Evolutionary conservation across 257 asterid species (phyloP).

Genomic region (Anisodus acutangulus): DNA sequence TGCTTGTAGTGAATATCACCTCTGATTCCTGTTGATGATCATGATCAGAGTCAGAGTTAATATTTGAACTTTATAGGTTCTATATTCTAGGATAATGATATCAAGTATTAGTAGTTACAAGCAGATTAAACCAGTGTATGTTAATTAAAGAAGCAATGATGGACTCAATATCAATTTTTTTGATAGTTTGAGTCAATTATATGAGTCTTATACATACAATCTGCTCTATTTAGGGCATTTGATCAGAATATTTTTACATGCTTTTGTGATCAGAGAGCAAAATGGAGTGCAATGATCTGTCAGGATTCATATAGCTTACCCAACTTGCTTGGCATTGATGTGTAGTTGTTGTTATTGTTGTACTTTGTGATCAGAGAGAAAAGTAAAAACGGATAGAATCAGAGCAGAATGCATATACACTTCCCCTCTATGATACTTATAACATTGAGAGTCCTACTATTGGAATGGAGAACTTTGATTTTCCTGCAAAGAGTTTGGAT

Average conservation of each 20-base stretch:
- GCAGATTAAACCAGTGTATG: not conserved
- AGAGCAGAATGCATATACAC: constrained; percentile 34
- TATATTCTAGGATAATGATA: too few species aligned
- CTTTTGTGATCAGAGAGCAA: constrained; percentile 17
- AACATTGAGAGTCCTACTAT: constrained; percentile 39
- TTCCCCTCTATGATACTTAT: constrained; percentile 40
- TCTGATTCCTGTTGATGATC: not conserved
- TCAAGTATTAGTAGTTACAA: not conserved
- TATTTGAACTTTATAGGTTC: too few species aligned
- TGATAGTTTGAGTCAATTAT: not conserved
- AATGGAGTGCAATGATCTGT: not conserved
- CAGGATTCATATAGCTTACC: not conserved
- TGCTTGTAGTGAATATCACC: not conserved
- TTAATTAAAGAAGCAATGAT: not conserved
- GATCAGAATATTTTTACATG: not conserved
- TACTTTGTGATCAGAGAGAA: constrained; percentile 17
- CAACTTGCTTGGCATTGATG: not conserved
- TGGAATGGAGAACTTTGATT: constrained; percentile 31
- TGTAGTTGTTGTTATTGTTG: not conserved
- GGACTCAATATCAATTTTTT: not conserved
- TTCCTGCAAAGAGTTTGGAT: too few species aligned
- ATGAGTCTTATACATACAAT: not conserved
- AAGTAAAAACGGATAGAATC: not conserved
- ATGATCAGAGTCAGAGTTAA: too few species aligned
- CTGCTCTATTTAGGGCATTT: constrained; percentile 11